These are phyloP conservation scores for Trichothecium sympodiale DNA, from an alignment of 2,329 filamentous ascomycete species.

Conservation along the genomic window DNA sequence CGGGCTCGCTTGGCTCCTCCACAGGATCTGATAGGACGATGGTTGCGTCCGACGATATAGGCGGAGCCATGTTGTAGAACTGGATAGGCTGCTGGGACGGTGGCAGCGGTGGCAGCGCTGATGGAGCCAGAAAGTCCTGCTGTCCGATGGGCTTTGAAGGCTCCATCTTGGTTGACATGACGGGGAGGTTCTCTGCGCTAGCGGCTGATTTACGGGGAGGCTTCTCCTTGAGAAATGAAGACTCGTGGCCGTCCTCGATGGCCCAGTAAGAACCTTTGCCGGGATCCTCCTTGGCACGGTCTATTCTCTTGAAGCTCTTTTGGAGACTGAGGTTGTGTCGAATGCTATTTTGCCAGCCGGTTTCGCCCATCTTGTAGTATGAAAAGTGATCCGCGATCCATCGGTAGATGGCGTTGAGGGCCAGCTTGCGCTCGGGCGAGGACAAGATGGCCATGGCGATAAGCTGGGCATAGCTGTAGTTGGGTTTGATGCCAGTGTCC, in stretches of 20 bases:
- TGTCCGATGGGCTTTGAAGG: constrained; percentile 33
- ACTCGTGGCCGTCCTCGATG: constrained; percentile 82
- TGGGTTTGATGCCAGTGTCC: constrained; percentile 82
- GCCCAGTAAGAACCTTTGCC: constrained; percentile 98
- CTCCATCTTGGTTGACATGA: constrained; percentile 47
- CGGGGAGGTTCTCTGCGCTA: constrained; percentile 45
- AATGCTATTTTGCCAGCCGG: constrained; percentile 98
- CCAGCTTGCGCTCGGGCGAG: constrained; percentile 71
- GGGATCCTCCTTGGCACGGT: constrained; percentile 91
- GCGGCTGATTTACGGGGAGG: constrained; percentile 46
- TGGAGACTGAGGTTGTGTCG: constrained; percentile 94
- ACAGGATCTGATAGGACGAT: constrained; percentile 60
- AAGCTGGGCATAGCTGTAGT: constrained; percentile 85
- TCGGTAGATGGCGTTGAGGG: constrained; percentile 92
- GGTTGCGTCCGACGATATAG: constrained; percentile 61
- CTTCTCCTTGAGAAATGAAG: constrained; percentile 84
- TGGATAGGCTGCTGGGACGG: constrained; percentile 11
- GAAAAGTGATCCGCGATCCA: constrained; percentile 96
- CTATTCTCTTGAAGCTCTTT: constrained; percentile 92
- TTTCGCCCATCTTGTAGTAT: constrained; percentile 75
- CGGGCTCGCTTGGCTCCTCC: constrained; percentile 23
- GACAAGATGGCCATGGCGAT: constrained; percentile 96
- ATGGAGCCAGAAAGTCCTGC: neutral
- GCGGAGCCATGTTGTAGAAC: constrained; percentile 15
- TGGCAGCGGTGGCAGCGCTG: constrained; percentile 27